Evolutionary conservation across 768 basidiomycete genomes (phyloP), one percentile per base, ranked within the genome.

Genomic region (Tylopilus plumbeoviolaceoides): DNA sequence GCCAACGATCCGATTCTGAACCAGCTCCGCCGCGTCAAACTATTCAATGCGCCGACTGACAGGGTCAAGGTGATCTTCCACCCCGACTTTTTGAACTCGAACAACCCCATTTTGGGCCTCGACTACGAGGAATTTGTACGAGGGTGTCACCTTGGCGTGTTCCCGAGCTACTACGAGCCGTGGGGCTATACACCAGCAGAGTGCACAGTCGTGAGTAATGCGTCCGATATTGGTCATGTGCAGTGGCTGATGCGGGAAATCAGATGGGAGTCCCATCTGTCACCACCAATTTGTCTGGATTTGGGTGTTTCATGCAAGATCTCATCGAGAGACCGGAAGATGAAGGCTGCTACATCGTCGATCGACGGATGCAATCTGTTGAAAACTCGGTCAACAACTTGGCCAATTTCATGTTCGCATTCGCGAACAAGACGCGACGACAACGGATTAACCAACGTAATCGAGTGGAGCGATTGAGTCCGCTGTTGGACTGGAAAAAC

Each of bases 81-180:
- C 71, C 95, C 95, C 1, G 95, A 98, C 70, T 99, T 99, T 75
- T 71, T 99, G 66, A 98, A 95, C 72, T 86, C 91, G 55, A 98
- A 95, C 73, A 98, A 98, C 73, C 97, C 97, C 0, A 97, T 98
- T 49, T 74, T 99, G 18, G 95, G 94, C 2, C 78, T 99, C 54
- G 97, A 99, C 67, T 99, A 99, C 68, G 97, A 99, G 70, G 97
- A 99, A 72, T 99, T 99, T 65, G 97, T 98, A 35, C 78, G 97
- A 58, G 97, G 97, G 1, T 98, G 95, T 66, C 97, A 99, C 75
- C 74, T 99, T 45, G 97, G 97, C 44, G 95, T 99, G 38, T 99
- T 99, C 81, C 95, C 97, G 2, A 91, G 88, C 59, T 98, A 98
- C 66, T 98, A 97, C 67, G 91, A 95, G 73, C 92, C 92, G 4